These are phyloP conservation scores for Gamarada debralockiae DNA, from an alignment of 495 filamentous ascomycete species.

Conservation along the genomic window DNA sequence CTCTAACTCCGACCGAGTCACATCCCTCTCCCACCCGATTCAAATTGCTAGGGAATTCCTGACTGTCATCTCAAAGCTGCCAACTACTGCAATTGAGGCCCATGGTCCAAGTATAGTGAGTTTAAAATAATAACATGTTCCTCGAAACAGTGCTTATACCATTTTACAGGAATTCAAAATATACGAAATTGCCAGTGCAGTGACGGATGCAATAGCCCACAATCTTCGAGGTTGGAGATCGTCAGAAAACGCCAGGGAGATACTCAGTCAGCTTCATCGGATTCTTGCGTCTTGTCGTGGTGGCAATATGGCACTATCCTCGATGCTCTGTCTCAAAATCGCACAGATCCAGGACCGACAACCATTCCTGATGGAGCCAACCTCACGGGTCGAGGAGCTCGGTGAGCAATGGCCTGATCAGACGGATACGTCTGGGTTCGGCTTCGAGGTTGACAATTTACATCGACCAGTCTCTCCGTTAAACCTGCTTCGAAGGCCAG, in stretches of 20 bases:
- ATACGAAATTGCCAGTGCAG: conserved; percentile 42
- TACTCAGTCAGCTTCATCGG: conserved; percentile 31
- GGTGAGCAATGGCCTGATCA: too few species aligned
- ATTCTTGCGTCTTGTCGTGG: conserved; percentile 33
- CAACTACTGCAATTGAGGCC: conserved; percentile 32
- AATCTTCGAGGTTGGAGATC: conserved; percentile 7
- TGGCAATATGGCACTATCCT: conserved; percentile 29
- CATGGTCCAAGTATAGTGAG: conserved; percentile 35
- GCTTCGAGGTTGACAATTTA: too few species aligned
- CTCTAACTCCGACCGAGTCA: conserved; percentile 3
- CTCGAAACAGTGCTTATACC: too few species aligned
- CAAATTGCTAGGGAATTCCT: conserved; percentile 40
- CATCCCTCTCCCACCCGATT: conserved; percentile 32
- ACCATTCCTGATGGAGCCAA: background rate
- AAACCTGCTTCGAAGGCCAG: too few species aligned
- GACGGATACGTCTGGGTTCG: too few species aligned
- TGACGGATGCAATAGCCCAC: conserved; percentile 39
- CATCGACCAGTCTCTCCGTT: too few species aligned
- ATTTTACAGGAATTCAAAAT: conserved; percentile 46
- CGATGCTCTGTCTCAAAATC: conserved; percentile 30
- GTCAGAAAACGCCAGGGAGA: conserved; percentile 24
- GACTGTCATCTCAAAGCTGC: conserved; percentile 34
- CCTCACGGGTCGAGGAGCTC: background rate
- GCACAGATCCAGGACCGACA: background rate
- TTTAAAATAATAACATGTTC: conserved; percentile 1